A percentile compares a stretch with the other conserved stretches of the same genome.
Conservation (phyloP, 2,329 filamentous ascomycete genomes). For the Phaeosphaeriaceae sp. region DNA sequence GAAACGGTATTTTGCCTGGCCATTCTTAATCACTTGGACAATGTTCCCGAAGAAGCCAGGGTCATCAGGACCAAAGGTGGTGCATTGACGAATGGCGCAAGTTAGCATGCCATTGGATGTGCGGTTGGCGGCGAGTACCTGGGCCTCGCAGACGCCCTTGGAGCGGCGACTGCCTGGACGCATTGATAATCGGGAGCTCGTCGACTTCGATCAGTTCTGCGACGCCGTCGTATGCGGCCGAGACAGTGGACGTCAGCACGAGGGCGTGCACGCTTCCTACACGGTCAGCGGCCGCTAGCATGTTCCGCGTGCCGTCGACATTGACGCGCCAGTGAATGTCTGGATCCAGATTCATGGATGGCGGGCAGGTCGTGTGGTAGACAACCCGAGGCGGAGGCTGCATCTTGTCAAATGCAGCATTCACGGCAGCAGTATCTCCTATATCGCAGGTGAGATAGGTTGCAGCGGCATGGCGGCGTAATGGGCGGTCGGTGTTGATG, state of each 20-base stretch:
- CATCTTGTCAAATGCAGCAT: not conserved
- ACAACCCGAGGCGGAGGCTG: slow-evolving; percentile 1
- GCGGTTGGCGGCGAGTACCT: slow-evolving; percentile 14
- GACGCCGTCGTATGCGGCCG: slow-evolving; percentile 11
- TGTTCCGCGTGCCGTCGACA: slow-evolving; percentile 10
- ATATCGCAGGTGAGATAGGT: slow-evolving; percentile 18
- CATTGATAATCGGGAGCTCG: slow-evolving; percentile 10
- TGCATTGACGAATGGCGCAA: slow-evolving; percentile 4
- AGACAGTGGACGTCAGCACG: slow-evolving; percentile 10
- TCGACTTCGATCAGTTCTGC: slow-evolving; percentile 10
- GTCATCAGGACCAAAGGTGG: slow-evolving; percentile 12
- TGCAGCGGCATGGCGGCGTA: slow-evolving; percentile 9
- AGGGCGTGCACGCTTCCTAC: slow-evolving; percentile 9
- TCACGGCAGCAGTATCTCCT: not conserved
- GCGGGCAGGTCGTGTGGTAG: slow-evolving; percentile 19
- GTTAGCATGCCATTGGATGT: slow-evolving; percentile 1
- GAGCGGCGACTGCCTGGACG: slow-evolving; percentile 8
- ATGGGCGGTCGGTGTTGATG: slow-evolving; percentile 10
- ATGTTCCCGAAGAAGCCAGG: slow-evolving; percentile 6
- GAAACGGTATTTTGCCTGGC: slow-evolving; percentile 11
- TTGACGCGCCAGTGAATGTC: slow-evolving; percentile 12
- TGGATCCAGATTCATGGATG: slow-evolving; percentile 2
- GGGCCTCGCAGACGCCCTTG: slow-evolving; percentile 11
- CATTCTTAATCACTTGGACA: slow-evolving; percentile 3
- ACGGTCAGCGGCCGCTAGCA: not conserved